phyloP scores from a whole-genome alignment of 345 rosid species.

The Eucalyptus camaldulensis region DNA sequence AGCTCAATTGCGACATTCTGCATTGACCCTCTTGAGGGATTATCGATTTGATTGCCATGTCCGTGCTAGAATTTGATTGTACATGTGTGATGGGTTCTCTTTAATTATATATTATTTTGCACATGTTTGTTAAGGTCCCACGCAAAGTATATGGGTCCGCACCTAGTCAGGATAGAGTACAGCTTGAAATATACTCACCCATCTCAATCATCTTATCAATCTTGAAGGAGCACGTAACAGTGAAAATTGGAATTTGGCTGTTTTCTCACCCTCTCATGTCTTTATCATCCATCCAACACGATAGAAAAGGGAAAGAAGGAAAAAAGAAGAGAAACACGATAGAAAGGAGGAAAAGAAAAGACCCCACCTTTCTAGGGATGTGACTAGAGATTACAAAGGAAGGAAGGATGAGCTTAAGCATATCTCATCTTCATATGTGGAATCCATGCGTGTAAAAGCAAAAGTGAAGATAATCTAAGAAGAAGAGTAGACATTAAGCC shows the following conservation, averaged over 20 bases:
- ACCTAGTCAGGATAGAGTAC: neutral
- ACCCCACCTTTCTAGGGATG: neutral
- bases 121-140: neutral
- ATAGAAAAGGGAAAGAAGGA: neutral
- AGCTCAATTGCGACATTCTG: neutral
- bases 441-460: neutral
- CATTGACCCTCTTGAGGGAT: neutral
- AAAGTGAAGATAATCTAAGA: neutral
- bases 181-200: neutral
- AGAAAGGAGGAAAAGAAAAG: neutral
- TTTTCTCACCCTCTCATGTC: neutral
- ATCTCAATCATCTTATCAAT: neutral
- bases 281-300: neutral
- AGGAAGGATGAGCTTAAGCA: neutral
- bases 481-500: neutral
- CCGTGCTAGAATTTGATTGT: neutral
- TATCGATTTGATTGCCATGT: neutral
- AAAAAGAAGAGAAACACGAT: neutral
- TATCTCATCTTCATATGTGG: neutral
- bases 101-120: neutral
- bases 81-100: neutral
- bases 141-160: neutral
- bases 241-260: neutral
- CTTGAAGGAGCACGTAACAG: neutral
- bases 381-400: neutral